A percentile compares a stretch with the other conserved stretches of the same genome.
These are phyloP conservation scores for Pythium sukuiense DNA, from an alignment of 352 stramenopile genomes.

Conservation along the genomic window DNA sequence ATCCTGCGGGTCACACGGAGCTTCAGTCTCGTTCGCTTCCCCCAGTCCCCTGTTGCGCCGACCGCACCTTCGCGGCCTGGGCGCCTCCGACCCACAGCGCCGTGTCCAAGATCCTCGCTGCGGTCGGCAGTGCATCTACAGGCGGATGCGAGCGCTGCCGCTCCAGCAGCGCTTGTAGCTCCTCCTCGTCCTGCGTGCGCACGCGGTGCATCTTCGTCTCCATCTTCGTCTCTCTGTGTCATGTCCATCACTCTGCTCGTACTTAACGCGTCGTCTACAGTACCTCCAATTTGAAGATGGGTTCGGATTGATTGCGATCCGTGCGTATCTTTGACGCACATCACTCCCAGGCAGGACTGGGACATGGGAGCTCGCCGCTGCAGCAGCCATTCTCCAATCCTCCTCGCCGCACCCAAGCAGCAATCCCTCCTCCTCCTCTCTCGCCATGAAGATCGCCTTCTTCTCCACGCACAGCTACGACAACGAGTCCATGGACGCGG, in stretches of 20 bases:
- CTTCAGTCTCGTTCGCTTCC: not conserved
- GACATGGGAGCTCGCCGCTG: constrained; percentile 7
- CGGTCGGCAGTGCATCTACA: constrained; percentile 41
- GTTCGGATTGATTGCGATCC: not conserved
- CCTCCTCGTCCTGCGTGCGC: constrained; percentile 8
- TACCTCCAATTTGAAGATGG: not conserved
- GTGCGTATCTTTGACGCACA: constrained; percentile 12
- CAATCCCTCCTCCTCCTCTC: not conserved
- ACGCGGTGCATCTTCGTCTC: constrained; percentile 11
- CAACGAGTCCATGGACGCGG: constrained; percentile 51
- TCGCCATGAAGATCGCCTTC: constrained; percentile 73
- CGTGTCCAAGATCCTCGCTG: constrained; percentile 44
- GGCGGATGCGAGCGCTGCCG: constrained; percentile 51
- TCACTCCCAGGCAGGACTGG: not conserved
- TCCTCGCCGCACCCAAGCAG: constrained; percentile 31
- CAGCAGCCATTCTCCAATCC: constrained; percentile 18
- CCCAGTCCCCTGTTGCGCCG: not conserved
- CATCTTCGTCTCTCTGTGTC: not conserved
- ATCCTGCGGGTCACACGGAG: constrained; percentile 28
- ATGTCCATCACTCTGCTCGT: not conserved
- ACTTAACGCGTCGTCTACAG: constrained; percentile 3
- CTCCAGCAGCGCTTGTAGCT: constrained; percentile 34
- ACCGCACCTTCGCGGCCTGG: constrained; percentile 41
- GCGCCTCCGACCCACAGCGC: constrained; percentile 64
- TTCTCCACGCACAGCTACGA: constrained; percentile 80